Evolutionary conservation across 1,139 yeast species (phyloP).

Genomic region (Scheffersomyces segobiensis): DNA sequence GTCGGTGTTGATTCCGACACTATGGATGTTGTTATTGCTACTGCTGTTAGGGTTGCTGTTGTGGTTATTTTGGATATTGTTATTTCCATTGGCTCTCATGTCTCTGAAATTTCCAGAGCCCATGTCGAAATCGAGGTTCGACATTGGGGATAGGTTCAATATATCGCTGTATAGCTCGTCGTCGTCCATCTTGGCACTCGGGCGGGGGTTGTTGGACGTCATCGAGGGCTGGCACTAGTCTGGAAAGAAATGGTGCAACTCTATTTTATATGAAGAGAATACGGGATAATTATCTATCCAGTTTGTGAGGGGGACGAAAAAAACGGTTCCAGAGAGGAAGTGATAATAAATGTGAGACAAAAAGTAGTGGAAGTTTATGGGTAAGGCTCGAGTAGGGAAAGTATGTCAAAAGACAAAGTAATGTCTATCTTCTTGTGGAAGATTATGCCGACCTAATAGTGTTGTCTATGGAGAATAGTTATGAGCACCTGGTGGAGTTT

Average conservation of each 20-base stretch:
- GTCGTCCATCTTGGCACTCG: not conserved
- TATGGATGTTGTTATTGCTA: not conserved
- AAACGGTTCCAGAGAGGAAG: not conserved
- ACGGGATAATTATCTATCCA: not conserved
- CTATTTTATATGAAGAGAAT: not conserved
- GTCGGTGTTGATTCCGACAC: not conserved
- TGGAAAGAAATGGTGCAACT: not conserved
- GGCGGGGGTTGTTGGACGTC: slow-evolving; percentile 1
- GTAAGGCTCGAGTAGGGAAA: no score
- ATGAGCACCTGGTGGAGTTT: no score
- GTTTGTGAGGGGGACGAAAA: not conserved
- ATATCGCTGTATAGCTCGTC: slow-evolving; percentile 12
- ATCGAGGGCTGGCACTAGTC: slow-evolving; percentile 1
- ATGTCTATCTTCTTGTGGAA: no score
- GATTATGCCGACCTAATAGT: no score
- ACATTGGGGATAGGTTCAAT: slow-evolving; percentile 12
- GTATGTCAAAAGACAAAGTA: no score
- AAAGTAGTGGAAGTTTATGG: not conserved
- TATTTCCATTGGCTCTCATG: not conserved
- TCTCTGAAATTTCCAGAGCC: not conserved
- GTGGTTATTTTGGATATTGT: not conserved
- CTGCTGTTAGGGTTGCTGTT: not conserved
- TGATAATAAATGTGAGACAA: not conserved
- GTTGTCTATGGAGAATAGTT: no score
- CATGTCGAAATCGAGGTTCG: not conserved